Evolutionary conservation across 305 asterid species (phyloP).

Genomic region (Euphrasia arctica): DNA sequence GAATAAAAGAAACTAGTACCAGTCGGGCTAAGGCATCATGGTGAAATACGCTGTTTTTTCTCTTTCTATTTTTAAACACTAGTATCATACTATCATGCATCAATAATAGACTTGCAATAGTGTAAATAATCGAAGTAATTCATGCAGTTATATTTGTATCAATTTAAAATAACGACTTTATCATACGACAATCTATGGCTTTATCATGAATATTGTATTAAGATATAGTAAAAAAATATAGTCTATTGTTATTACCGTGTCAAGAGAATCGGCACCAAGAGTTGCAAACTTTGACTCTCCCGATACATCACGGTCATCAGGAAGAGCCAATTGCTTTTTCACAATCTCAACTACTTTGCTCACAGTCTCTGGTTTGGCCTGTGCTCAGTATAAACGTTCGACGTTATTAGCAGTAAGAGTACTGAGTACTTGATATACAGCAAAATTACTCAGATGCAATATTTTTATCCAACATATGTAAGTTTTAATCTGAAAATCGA

Average conservation of each 20-base stretch:
- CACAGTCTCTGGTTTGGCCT: conserved; percentile 94
- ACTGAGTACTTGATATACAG: too few species aligned
- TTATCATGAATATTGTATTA: not conserved
- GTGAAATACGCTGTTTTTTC: too few species aligned
- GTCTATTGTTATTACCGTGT: conserved; percentile 57
- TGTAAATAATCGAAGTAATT: not conserved
- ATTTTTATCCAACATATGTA: too few species aligned
- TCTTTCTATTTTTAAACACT: too few species aligned
- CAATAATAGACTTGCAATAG: not conserved
- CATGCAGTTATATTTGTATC: not conserved
- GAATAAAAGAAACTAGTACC: conserved; percentile 1
- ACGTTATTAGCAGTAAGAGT: not conserved
- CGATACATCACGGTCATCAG: conserved; percentile 45
- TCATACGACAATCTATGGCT: too few species aligned
- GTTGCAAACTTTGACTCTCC: conserved; percentile 76
- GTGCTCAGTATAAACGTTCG: conserved; percentile 32
- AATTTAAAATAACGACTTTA: not conserved
- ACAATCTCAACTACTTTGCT: conserved; percentile 73
- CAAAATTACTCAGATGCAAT: too few species aligned
- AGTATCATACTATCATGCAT: not conserved
- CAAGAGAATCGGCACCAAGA: conserved; percentile 96
- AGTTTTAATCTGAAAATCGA: too few species aligned
- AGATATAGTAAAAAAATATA: not conserved
- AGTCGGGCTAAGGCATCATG: not conserved
- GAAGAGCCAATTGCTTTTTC: conserved; percentile 86